Conservation (phyloP, 192 early-diverging fungal genomes). For the Coemansia pectinata region DNA sequence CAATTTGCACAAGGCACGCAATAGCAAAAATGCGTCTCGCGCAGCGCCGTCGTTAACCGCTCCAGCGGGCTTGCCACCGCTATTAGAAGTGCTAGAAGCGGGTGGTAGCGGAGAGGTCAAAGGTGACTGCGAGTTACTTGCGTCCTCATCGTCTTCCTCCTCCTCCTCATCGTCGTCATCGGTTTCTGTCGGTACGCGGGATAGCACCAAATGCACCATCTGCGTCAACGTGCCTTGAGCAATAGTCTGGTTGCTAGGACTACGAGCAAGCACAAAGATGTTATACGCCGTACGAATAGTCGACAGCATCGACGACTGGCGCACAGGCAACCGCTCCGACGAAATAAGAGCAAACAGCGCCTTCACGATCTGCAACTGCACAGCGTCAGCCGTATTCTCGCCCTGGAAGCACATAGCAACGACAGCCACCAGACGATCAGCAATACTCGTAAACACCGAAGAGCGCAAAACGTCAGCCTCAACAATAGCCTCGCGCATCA, state of each 20-base stretch:
- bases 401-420: conserved; percentile 79
- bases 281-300: conserved; percentile 85
- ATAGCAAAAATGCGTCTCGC: conserved; percentile 79
- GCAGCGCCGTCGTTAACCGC: conserved; percentile 33
- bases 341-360: conserved; percentile 84
- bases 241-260: conserved; percentile 75
- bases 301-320: conserved; percentile 73
- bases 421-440: conserved; percentile 63
- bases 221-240: conserved; percentile 88
- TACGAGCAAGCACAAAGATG: conserved; percentile 80
- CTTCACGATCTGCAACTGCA: conserved; percentile 91
- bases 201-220: conserved; percentile 83
- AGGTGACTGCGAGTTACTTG: background rate
- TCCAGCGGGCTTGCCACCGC: background rate
- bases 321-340: conserved; percentile 63
- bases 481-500: background rate
- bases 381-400: conserved; percentile 78
- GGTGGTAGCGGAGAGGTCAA: background rate
- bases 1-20: conserved; percentile 86
- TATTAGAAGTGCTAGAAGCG: background rate
- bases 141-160: background rate
- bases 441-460: background rate
- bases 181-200: conserved; percentile 56
- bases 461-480: conserved; percentile 15
- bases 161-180: conserved; percentile 13